A percentile compares a stretch with the other conserved stretches of the same genome.
These are phyloP conservation scores for Ustilago sp. DNA, from an alignment of 1,284 basidiomycete species.

Conservation along the genomic window DNA sequence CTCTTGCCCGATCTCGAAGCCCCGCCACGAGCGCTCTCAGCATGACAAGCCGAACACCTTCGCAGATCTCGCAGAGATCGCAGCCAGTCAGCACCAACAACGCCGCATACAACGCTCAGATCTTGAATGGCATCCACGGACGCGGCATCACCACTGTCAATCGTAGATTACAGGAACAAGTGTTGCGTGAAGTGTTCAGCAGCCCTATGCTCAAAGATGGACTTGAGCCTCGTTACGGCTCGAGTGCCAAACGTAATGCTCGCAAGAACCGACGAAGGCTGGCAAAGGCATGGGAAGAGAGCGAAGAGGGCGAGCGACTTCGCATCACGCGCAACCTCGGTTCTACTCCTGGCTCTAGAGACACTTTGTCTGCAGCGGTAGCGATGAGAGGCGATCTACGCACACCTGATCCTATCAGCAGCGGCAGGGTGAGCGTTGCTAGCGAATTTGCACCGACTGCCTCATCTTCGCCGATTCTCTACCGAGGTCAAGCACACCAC, in stretches of 20 bases:
- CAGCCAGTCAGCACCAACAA: constrained; percentile 12
- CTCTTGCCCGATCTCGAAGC: constrained; percentile 38
- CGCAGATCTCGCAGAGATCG: constrained; percentile 38
- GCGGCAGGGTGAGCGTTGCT: constrained; percentile 45
- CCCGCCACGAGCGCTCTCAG: constrained; percentile 29
- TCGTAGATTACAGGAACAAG: constrained; percentile 65
- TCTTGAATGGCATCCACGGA: constrained; percentile 52
- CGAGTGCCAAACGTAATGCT: constrained; percentile 49
- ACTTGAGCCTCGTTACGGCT: constrained; percentile 39
- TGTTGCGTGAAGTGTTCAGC: constrained; percentile 67
- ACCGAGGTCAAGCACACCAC: constrained; percentile 40
- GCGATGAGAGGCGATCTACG: constrained; percentile 15
- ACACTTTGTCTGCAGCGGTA: constrained; percentile 10
- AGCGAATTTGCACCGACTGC: constrained; percentile 43
- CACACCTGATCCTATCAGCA: constrained; percentile 39
- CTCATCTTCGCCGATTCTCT: constrained; percentile 33
- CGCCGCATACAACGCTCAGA: constrained; percentile 11
- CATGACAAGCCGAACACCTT: constrained; percentile 42
- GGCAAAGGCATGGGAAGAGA: constrained; percentile 64
- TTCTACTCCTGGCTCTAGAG: constrained; percentile 13
- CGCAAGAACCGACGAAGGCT: constrained; percentile 55
- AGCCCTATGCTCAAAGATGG: constrained; percentile 56
- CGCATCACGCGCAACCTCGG: constrained; percentile 39
- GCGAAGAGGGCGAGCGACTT: constrained; percentile 55
- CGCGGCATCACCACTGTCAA: constrained; percentile 68